Base-by-base conservation (phyloP, 768 basidiomycete genomes). In the Mycena polygramma region DNA sequence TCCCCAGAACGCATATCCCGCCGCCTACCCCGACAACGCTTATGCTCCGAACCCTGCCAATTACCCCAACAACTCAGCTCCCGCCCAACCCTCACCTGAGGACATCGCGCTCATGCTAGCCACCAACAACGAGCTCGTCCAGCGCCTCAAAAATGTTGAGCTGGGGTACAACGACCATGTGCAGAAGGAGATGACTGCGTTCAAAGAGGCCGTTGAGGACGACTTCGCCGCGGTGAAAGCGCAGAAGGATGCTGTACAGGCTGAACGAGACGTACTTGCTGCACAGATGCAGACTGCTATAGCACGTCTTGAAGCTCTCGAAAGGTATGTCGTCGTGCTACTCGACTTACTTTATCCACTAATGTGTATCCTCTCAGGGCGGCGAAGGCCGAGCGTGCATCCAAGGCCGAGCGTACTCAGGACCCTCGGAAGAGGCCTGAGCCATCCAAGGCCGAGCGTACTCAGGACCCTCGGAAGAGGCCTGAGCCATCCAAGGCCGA, bases 281-380 rank as follows among this genome's bases (percentile, higher is more conserved):
- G 30, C 37, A n/a, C 37, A 59, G 15, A 45, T 59, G 24, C 39
- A 36, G 3, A 49, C 24, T 41, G 60, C 65, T 8, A 53, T 59
- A 4, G 58, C 57, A 22, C 66, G 58, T 7, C 65, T 66, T 43
- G 57, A 66, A 26, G 10, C 11, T 17, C 57, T 58, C 35, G 57
- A 66, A 53, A 1, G 17, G 65, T 66, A 13, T 19, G 49, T 59
- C n/a, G 10, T n/a, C n/a, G 41, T 4, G 24, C 24, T 52, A 2
- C 30, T 41, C 55, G 10, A 11, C 35, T 57, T 53, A 52, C 48
- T 20, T 51, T 36, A 43, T 52, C 39, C 46, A 8, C 7, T 30
- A 10, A 59, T 26, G 35, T 30, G 53, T 54, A 19, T n/a, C 37
- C 26, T 51, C 39, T 53, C 41, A 59, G 66, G 36, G 10, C 54